Conservation (phyloP, 2,329 filamentous ascomycete genomes). For the Graphilbum sp. region DNA sequence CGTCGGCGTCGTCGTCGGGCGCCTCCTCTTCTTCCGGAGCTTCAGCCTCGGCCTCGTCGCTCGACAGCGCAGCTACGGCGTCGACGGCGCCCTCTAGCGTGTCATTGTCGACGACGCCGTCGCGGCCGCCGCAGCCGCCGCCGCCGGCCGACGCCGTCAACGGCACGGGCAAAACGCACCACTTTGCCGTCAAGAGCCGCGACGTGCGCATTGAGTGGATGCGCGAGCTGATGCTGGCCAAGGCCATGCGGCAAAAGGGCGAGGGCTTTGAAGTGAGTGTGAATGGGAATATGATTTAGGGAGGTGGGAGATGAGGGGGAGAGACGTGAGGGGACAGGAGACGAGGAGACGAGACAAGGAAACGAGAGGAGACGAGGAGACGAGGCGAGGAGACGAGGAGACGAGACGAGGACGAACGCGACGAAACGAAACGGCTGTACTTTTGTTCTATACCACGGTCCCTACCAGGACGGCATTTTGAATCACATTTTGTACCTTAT, state of each 20-base stretch:
- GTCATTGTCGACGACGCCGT: too few relatives aligned
- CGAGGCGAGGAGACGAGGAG: background rate
- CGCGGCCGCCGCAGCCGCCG: conserved; percentile 12
- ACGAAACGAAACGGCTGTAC: background rate
- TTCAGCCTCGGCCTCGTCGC: background rate
- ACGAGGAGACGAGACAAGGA: background rate
- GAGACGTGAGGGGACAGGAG: background rate
- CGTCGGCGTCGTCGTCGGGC: background rate
- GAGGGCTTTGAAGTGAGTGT: conserved; percentile 71
- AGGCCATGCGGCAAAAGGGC: conserved; percentile 69
- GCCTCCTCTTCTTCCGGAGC: background rate
- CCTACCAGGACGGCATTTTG: conserved; percentile 8
- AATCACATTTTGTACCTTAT: too few relatives aligned
- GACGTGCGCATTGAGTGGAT: conserved; percentile 97
- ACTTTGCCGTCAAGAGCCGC: conserved; percentile 76
- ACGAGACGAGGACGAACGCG: background rate
- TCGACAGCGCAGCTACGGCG: conserved; percentile 7
- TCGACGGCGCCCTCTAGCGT: background rate
- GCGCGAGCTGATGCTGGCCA: conserved; percentile 81
- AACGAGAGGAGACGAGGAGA: background rate
- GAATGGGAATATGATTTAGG: conserved; percentile 60
- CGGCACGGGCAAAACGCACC: conserved; percentile 67
- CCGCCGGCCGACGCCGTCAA: conserved; percentile 30
- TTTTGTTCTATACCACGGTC: conserved; percentile 8
- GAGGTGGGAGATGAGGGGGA: background rate